Evolutionary conservation across 495 filamentous ascomycete genomes (phyloP), one percentile per base, ranked within the genome.

Genomic region (Rostrohypoxylon terebratum): DNA sequence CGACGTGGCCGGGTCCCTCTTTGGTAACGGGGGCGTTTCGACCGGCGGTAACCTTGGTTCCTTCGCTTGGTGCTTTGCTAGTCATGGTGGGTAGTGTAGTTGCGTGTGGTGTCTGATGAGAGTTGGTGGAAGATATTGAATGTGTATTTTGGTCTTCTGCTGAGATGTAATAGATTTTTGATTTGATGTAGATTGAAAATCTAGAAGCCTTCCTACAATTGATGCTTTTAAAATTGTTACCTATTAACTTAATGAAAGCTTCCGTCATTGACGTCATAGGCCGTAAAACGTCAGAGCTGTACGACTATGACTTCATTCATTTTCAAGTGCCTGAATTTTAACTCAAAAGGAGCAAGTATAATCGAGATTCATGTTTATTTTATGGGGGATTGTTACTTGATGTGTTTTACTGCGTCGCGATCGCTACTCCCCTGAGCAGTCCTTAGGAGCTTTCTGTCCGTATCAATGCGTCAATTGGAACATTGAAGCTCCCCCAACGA

Each of bases 1-100:
- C 31, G 14, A 83, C 76, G 3, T 60, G 2, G 34, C 82, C 82
- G 9, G 77, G 38, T n/a, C 68, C 74, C 59, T 83, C 82, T 2
- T 40, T 66, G 10, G 54, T 77, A 2, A 55, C 7, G 3, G 80
- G 80, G 23, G 77, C 76, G 47, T 79, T 73, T 42, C 67, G 42
- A 51, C 73, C 76, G 3, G 53, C 59, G 2, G 63, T 72, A 40
- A 78, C 77, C 63, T 79, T 79, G 28, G 73, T 75, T 63, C 77
- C 77, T 51, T 67, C 60, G 16, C 71, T 71, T 8, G 75, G 66
- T 47, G 75, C 60, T 75, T 77, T 77, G 16, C 38, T 54, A 10
- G 75, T 71, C 75, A 75, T 77, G 0, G 57, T 71, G 57, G 16
- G 28, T 63, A 13, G 28, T 36, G 62, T 55, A 3, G 53, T 16